These are phyloP conservation scores for Teratosphaeria viscida DNA, from an alignment of 2,329 filamentous ascomycete genomes.

Conservation along the genomic window DNA sequence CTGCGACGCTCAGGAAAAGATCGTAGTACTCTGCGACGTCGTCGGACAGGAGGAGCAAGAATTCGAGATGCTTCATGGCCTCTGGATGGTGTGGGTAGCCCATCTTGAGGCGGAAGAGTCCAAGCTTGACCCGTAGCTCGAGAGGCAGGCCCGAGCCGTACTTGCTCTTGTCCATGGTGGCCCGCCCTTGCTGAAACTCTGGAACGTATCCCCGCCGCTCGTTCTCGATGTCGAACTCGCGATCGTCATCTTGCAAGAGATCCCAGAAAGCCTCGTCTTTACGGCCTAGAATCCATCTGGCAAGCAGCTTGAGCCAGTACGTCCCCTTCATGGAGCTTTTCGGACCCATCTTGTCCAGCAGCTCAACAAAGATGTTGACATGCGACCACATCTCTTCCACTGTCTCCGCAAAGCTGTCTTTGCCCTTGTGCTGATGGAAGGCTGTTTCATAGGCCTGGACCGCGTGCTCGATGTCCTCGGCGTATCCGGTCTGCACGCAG, in stretches of 20 bases:
- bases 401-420: slow-evolving; percentile 26
- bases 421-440: slow-evolving; percentile 29
- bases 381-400: slow-evolving; percentile 60
- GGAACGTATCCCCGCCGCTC: slow-evolving; percentile 53
- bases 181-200: slow-evolving; percentile 46
- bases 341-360: slow-evolving; percentile 45
- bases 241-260: slow-evolving; percentile 54
- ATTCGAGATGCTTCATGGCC: slow-evolving; percentile 47
- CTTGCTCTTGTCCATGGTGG: slow-evolving; percentile 36
- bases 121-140: slow-evolving; percentile 75
- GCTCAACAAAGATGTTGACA: slow-evolving; percentile 72
- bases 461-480: slow-evolving; percentile 16
- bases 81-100: slow-evolving; percentile 54
- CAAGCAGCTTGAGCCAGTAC: slow-evolving; percentile 56
- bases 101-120: slow-evolving; percentile 67
- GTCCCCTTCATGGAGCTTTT: slow-evolving; percentile 52
- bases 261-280: slow-evolving; percentile 70
- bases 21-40: slow-evolving; percentile 60
- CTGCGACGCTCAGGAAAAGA: slow-evolving; percentile 63
- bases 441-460: slow-evolving; percentile 39
- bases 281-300: slow-evolving; percentile 75
- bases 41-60: slow-evolving; percentile 43
- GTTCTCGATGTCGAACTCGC: slow-evolving; percentile 77
- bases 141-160: slow-evolving; percentile 70
- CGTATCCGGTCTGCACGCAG: slow-evolving; percentile 25